These are phyloP conservation scores for Blastobotrys ciferrii DNA, from an alignment of 1,139 yeast species.

Conservation along the genomic window DNA sequence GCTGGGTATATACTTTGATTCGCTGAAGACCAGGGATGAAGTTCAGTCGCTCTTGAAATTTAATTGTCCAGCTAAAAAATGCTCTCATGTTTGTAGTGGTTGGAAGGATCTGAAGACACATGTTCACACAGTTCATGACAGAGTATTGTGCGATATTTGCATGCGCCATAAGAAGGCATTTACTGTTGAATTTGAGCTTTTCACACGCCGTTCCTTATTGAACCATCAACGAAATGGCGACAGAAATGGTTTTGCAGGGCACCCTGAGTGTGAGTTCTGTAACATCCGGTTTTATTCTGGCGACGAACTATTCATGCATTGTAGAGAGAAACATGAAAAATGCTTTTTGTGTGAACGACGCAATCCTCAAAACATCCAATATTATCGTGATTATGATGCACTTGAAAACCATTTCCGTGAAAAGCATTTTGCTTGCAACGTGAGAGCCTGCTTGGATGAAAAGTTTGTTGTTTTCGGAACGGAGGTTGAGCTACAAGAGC, in stretches of 20 bases:
- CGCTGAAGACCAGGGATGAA: slow-evolving; percentile 37
- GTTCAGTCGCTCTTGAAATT: slow-evolving; percentile 53
- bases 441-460: slow-evolving; percentile 81
- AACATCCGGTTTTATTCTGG: slow-evolving; percentile 76
- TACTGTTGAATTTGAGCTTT: slow-evolving; percentile 64
- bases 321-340: slow-evolving; percentile 81
- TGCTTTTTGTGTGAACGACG: slow-evolving; percentile 84
- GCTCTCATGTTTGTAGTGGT: slow-evolving; percentile 44
- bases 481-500: slow-evolving; percentile 83
- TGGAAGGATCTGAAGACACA: slow-evolving; percentile 68
- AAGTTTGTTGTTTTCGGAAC: slow-evolving; percentile 90
- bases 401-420: slow-evolving; percentile 70
- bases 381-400: slow-evolving; percentile 72
- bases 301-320: slow-evolving; percentile 80
- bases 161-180: slow-evolving; percentile 73
- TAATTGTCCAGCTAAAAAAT: slow-evolving; percentile 53
- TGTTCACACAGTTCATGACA: slow-evolving; percentile 49
- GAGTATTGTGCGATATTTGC: slow-evolving; percentile 71
- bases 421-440: slow-evolving; percentile 75
- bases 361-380: slow-evolving; percentile 56
- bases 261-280: slow-evolving; percentile 87
- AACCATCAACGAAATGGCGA: slow-evolving; percentile 71
- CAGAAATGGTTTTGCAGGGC: slow-evolving; percentile 76
- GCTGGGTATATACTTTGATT: slow-evolving; percentile 37
- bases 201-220: slow-evolving; percentile 59